Conservation (phyloP, 2,329 filamentous ascomycete species). For the Diplocarpon mali region DNA sequence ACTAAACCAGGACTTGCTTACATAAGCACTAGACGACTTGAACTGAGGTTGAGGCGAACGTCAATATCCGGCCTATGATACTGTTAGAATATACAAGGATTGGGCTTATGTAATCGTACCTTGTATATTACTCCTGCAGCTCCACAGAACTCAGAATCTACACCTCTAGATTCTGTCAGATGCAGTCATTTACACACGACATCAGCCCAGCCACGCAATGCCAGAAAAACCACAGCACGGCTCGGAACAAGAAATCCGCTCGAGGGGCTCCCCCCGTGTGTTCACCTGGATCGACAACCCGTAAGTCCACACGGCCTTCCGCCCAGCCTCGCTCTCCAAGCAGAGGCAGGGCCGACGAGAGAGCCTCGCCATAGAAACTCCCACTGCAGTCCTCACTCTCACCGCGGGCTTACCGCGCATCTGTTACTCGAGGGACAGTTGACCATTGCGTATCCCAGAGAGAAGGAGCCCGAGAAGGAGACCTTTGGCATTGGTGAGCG, state of each 20-base stretch:
- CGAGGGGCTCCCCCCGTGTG: constrained; percentile 59
- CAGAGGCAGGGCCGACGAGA: constrained; percentile 12
- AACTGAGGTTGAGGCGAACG: no score
- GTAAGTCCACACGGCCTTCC: constrained; percentile 35
- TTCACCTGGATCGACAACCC: constrained; percentile 63
- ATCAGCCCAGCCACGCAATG: constrained; percentile 6
- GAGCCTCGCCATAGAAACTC: constrained; percentile 39
- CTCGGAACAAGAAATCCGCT: constrained; percentile 49
- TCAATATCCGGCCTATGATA: background rate
- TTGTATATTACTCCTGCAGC: no score
- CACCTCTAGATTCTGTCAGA: background rate
- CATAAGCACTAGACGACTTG: no score
- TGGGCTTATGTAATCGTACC: no score
- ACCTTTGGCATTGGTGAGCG: constrained; percentile 49
- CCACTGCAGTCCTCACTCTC: constrained; percentile 58
- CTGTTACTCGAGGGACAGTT: constrained; percentile 54
- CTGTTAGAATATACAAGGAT: background rate
- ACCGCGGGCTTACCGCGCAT: constrained; percentile 55
- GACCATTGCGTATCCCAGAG: constrained; percentile 56
- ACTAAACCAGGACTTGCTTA: no score
- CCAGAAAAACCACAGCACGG: constrained; percentile 32
- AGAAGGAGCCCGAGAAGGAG: constrained; percentile 40
- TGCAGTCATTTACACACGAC: background rate
- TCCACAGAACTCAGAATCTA: no score
- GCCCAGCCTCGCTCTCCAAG: background rate